These are phyloP conservation scores for Protomyces arabidopsidicola DNA, from an alignment of 1,139 yeast genomes.

Conservation along the genomic window DNA sequence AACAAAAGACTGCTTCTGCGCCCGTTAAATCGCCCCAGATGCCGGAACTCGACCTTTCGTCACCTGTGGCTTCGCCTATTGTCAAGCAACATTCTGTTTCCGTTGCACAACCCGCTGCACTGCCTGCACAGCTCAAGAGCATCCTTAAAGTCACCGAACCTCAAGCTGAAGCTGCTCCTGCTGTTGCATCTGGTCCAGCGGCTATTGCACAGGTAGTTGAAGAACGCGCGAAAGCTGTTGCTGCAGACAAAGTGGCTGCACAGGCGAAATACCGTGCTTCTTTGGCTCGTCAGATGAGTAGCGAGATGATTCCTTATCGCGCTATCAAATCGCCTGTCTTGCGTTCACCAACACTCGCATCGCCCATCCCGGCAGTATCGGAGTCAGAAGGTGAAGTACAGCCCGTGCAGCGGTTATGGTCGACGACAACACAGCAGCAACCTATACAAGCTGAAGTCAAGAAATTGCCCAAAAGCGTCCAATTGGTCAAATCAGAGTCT, in stretches of 20 bases:
- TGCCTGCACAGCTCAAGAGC: not conserved
- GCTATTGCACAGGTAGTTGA: not conserved
- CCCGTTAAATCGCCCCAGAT: not conserved
- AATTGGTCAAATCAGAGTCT: not conserved
- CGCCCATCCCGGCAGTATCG: not conserved
- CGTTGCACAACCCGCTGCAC: not conserved
- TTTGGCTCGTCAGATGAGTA: not conserved
- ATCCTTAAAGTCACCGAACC: not conserved
- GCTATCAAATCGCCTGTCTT: not conserved
- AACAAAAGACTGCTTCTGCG: not conserved
- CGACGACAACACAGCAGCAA: not conserved
- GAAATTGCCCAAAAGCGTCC: not conserved
- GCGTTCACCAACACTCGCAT: not conserved
- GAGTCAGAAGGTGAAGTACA: not conserved
- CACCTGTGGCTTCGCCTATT: not conserved
- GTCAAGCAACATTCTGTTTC: not conserved
- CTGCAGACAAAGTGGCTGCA: not conserved
- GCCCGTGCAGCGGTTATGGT: not conserved
- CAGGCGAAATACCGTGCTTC: not conserved
- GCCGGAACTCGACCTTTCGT: not conserved
- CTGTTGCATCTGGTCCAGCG: not conserved
- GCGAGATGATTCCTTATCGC: not conserved
- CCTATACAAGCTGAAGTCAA: not conserved
- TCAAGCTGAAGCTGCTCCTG: not conserved
- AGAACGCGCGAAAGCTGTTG: not conserved